phyloP scores from a whole-genome alignment of 495 filamentous ascomycete species.

The Penicillium verhagenii region DNA sequence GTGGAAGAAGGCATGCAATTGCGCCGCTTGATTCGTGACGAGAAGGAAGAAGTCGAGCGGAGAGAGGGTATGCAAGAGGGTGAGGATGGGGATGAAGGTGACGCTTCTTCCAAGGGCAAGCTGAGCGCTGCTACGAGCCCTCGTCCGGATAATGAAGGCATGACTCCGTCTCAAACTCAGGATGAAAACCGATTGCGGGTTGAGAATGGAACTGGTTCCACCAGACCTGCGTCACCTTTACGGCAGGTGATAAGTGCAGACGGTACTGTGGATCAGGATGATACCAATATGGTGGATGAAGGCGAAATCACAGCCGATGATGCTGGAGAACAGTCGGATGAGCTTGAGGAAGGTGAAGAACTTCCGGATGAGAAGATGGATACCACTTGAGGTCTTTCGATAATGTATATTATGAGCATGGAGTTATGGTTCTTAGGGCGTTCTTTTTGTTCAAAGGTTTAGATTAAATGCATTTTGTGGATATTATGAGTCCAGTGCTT shows the following conservation, averaged over 20 bases:
- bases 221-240: slow-evolving; percentile 41
- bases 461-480: slow-evolving; percentile 21
- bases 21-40: slow-evolving; percentile 82
- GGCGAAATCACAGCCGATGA: slow-evolving; percentile 59
- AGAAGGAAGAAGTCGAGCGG: slow-evolving; percentile 83
- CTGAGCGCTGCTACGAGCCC: slow-evolving; percentile 64
- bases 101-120: slow-evolving; percentile 50
- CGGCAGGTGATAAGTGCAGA: slow-evolving; percentile 34
- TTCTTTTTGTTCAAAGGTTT: slow-evolving; percentile 21
- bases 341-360: slow-evolving; percentile 48
- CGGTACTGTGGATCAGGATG: slow-evolving; percentile 42
- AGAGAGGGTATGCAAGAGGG: slow-evolving; percentile 75
- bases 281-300: slow-evolving; percentile 58
- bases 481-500: background rate
- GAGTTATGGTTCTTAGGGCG: slow-evolving; percentile 31
- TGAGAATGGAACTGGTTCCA: slow-evolving; percentile 29
- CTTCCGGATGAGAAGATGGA: slow-evolving; percentile 72
- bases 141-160: slow-evolving; percentile 52
- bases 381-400: slow-evolving; percentile 43
- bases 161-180: slow-evolving; percentile 50
- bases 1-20: slow-evolving; percentile 88
- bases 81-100: slow-evolving; percentile 73
- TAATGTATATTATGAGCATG: slow-evolving; percentile 32
- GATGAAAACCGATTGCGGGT: slow-evolving; percentile 44
- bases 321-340: slow-evolving; percentile 36